Base-by-base conservation (phyloP, 805 yeast genomes). In the Saccharomyces kudriavzevii region DNA sequence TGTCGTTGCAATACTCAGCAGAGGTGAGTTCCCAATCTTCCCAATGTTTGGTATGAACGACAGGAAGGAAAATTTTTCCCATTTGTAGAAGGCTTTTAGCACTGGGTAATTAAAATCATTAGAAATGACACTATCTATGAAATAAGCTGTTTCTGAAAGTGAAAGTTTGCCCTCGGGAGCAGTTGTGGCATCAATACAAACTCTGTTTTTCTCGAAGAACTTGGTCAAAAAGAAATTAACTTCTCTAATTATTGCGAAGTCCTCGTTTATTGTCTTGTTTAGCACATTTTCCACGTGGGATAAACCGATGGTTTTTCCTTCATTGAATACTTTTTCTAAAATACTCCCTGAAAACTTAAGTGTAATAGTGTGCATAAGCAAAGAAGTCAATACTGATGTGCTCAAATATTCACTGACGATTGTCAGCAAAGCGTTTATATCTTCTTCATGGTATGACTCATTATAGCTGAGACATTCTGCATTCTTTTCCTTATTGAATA, bases 31-130 rank as follows among this genome's bases (percentile, higher is more conserved):
- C 24, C 45, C 43, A 1, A 59, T 50, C 11, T 30, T 40, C 1
- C 48, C 30, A 17, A 63, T 47, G 40, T 48, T 29, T 20, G 56
- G 50, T 4, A 52, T 20, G 9, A 64, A 27, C 10, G 43, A 45
- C 14, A 51, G 45, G 2, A 48, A 8, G 4, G 46, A 13, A 45
- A 54, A 62, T 48, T 54, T 55, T 4, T 40, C 4, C 1, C 63
- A 60, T 17, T 52, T 17, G 40, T 61, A 28, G 40, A 57, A 60
- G 4, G 60, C 47, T 25, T 54, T 47, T 14, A 63, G 43, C 3
- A 60, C 40, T 6, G 46, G 40, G 2, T 47, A 40, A 45, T 40
- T 54, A 5, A n/a, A 17, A n/a, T 49, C 51, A 28, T 52, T 31
- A 1, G 40, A 40, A 2, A 58, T 11, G 22, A 55, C 48, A 4